A percentile compares a stretch with the other conserved stretches of the same genome.
Conservation (phyloP, 805 yeast genomes). For the Candida sonorensis region DNA sequence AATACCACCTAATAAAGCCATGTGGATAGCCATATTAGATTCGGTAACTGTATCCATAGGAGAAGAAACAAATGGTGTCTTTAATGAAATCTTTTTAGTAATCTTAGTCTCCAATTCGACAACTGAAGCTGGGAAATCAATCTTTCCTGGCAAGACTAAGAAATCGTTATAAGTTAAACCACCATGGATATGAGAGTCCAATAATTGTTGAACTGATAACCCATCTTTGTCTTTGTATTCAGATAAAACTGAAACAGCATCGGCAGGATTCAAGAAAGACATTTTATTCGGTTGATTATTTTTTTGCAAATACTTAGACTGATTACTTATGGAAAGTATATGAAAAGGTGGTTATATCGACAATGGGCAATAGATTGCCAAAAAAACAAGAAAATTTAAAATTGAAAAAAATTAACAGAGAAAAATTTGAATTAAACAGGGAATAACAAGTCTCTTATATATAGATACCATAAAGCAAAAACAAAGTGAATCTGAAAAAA, state of each 20-base stretch:
- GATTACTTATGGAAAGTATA: neutral
- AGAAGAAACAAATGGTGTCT: slow-evolving; percentile 93
- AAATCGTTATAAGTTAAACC: slow-evolving; percentile 98
- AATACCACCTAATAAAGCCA: slow-evolving; percentile 98
- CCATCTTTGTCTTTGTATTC: slow-evolving; percentile 76
- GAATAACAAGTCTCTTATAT: neutral
- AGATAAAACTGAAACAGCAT: slow-evolving; percentile 63
- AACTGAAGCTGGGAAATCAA: slow-evolving; percentile 72
- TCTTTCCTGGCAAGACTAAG: slow-evolving; percentile 90
- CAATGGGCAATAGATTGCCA: slow-evolving; percentile 21
- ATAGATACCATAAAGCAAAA: neutral
- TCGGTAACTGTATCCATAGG: slow-evolving; percentile 99
- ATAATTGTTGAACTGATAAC: slow-evolving; percentile 69
- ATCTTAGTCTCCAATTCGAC: slow-evolving; percentile 80
- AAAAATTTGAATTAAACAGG: neutral
- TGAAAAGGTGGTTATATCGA: slow-evolving; percentile 1
- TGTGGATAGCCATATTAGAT: slow-evolving; percentile 93
- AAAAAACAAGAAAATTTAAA: slow-evolving; percentile 8
- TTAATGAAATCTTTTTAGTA: slow-evolving; percentile 86
- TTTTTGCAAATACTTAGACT: too few species aligned
- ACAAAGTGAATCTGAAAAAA: neutral
- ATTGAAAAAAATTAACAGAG: neutral
- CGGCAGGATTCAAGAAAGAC: slow-evolving; percentile 34
- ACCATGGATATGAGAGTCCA: slow-evolving; percentile 88
- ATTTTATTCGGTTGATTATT: slow-evolving; percentile 2